Evolutionary conservation across 495 filamentous ascomycete species (phyloP).

Genomic region (Penicillium flavigenum): DNA sequence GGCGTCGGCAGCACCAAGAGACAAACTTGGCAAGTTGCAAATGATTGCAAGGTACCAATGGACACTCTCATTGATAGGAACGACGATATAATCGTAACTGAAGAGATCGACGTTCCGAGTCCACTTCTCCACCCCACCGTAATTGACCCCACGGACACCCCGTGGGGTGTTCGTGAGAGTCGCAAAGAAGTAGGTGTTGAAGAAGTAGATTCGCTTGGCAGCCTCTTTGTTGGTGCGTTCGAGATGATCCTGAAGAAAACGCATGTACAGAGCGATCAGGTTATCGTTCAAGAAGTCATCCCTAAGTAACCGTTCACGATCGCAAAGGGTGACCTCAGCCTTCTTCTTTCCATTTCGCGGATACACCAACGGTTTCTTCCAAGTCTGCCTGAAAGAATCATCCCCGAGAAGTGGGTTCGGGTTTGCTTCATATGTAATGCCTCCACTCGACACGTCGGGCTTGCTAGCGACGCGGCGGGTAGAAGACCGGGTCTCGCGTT

Average conservation of each 20-base stretch:
- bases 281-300: conserved; percentile 92
- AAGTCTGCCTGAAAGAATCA: conserved; percentile 28
- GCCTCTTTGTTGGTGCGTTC: conserved; percentile 54
- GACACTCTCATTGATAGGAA: conserved; percentile 81
- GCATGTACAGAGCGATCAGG: conserved; percentile 81
- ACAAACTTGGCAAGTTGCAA: conserved; percentile 70
- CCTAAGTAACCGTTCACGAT: conserved; percentile 77
- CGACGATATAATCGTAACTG: conserved; percentile 80
- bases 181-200: conserved; percentile 89
- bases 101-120: conserved; percentile 85
- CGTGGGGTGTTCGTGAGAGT: conserved; percentile 60
- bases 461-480: conserved; percentile 20
- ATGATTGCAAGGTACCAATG: conserved; percentile 98
- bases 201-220: conserved; percentile 72
- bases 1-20: conserved; percentile 25
- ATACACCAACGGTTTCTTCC: conserved; percentile 64
- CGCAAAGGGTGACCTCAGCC: conserved; percentile 72
- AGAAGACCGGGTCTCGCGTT: conserved; percentile 36
- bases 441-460: conserved; percentile 5
- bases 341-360: conserved; percentile 66
- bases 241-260: conserved; percentile 66
- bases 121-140: conserved; percentile 82
- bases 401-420: conserved; percentile 5
- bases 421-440: conserved; percentile 10
- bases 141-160: conserved; percentile 65